A percentile compares a stretch with the other conserved stretches of the same genome.
phyloP scores from a whole-genome alignment of 78 protist genomes.

The Abeoforma whisleri region DNA sequence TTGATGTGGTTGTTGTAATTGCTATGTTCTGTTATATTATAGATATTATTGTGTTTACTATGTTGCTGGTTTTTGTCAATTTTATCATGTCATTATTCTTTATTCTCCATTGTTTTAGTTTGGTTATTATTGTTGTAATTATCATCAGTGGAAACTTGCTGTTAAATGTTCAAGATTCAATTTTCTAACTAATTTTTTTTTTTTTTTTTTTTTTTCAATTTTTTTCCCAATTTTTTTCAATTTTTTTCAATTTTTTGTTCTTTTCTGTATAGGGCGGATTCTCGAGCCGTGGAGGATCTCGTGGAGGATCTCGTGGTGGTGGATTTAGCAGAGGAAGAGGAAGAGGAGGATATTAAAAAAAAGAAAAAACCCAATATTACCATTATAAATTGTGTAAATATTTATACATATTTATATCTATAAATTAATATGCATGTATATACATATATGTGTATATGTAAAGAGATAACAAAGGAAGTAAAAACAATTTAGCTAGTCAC shows the following conservation, averaged over 20 bases:
- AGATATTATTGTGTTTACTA: no score
- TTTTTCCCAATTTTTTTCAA: neutral
- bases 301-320: slow-evolving; percentile 32
- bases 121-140: neutral
- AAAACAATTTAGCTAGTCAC: no score
- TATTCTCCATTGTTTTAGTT: neutral
- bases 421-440: neutral
- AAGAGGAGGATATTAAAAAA: neutral
- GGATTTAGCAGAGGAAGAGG: neutral
- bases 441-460: no score
- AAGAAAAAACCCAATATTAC: neutral
- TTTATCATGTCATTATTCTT: neutral
- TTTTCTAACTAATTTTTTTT: neutral
- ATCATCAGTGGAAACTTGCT: neutral
- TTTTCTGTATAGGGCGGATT: neutral
- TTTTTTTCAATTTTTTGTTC: neutral
- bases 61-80: neutral
- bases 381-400: no score
- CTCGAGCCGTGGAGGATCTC: slow-evolving; percentile 31
- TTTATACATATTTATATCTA: no score
- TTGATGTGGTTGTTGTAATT: no score
- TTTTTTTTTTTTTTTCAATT: neutral
- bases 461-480: no score
- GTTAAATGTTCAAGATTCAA: neutral
- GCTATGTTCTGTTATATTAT: no score